phyloP scores from a whole-genome alignment of 1,139 yeast genomes.

The Pichia terricola region DNA sequence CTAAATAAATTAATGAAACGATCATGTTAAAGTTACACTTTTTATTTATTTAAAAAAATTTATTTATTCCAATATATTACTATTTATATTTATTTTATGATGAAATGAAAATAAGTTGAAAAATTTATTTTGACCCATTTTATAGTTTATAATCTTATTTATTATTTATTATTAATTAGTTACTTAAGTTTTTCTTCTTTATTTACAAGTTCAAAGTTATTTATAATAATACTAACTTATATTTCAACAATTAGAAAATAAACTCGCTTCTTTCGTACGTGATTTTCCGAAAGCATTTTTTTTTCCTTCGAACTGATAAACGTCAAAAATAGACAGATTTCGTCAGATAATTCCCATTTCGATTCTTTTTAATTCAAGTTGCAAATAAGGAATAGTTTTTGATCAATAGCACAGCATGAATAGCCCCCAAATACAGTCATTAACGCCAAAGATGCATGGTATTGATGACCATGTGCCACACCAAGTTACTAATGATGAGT shows the following conservation, averaged over 20 bases:
- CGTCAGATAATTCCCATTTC: too few relatives aligned
- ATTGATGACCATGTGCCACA: slow-evolving; percentile 10
- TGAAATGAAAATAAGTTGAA: slow-evolving; percentile 14
- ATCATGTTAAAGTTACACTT: slow-evolving; percentile 12
- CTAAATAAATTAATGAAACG: slow-evolving; percentile 27
- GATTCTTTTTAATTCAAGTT: too few relatives aligned
- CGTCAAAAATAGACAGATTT: too few relatives aligned
- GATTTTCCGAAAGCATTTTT: too few relatives aligned
- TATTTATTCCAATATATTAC: slow-evolving; percentile 14
- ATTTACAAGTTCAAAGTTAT: neutral
- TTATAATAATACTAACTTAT: neutral
- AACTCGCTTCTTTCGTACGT: too few relatives aligned
- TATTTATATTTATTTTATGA: slow-evolving; percentile 17
- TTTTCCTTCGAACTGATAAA: neutral
- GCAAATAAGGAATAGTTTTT: too few relatives aligned
- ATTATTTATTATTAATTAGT: slow-evolving; percentile 1
- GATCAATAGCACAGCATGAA: too few relatives aligned
- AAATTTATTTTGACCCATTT: neutral
- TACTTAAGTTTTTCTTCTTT: slow-evolving; percentile 1
- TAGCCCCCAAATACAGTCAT: neutral
- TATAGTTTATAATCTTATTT: slow-evolving; percentile 1
- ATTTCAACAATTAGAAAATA: neutral
- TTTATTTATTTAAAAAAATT: slow-evolving; percentile 11
- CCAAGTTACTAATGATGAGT: slow-evolving; percentile 60
- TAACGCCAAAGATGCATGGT: slow-evolving; percentile 10